These are phyloP conservation scores for Pelargonium myrrhifolium DNA, from an alignment of 441 rosid species.

Conservation along the genomic window DNA sequence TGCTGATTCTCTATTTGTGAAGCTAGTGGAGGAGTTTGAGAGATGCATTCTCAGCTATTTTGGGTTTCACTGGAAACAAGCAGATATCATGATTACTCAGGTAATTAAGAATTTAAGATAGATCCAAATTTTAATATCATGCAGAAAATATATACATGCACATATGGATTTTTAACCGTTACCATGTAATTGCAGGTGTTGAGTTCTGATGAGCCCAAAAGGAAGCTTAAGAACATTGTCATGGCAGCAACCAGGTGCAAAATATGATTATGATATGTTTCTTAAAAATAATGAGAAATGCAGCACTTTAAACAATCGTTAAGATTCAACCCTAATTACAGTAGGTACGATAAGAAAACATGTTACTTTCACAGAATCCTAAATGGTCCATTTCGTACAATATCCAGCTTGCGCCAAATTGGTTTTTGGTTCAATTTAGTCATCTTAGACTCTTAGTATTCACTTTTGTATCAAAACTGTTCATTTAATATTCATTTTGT, in stretches of 20 bases:
- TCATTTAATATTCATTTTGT: too few species aligned
- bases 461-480: too few species aligned
- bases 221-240: constrained; percentile 76
- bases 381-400: too few species aligned
- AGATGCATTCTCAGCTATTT: constrained; percentile 94
- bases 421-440: too few species aligned
- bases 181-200: constrained; percentile 42
- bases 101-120: constrained; percentile 24
- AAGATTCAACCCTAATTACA: too few species aligned
- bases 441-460: too few species aligned
- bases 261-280: background rate
- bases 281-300: background rate
- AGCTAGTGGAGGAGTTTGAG: constrained; percentile 92
- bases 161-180: background rate
- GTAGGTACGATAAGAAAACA: too few species aligned
- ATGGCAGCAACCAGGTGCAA: constrained; percentile 86
- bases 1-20: constrained; percentile 82
- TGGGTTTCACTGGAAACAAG: constrained; percentile 91
- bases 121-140: background rate
- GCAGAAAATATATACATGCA: background rate
- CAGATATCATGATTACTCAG: constrained; percentile 80
- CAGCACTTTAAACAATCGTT: too few species aligned
- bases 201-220: constrained; percentile 77
- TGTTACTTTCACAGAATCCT: too few species aligned
- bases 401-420: too few species aligned